Base-by-base conservation (phyloP, 2,329 filamentous ascomycete species). In the Nothophoma quercina region DNA sequence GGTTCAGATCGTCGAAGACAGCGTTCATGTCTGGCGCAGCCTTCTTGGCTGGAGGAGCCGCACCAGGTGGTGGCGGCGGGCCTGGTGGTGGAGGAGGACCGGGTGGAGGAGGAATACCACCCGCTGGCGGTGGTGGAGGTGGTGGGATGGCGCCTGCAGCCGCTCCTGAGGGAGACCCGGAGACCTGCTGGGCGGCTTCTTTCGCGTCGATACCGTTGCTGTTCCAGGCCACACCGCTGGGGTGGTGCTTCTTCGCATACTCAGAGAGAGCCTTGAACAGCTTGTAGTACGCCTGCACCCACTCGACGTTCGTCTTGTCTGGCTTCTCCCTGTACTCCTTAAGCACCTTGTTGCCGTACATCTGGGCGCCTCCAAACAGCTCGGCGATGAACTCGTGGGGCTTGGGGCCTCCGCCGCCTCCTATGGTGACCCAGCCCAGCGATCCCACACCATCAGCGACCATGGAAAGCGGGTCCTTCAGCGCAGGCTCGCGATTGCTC, bases 331-430 rank as follows among this genome's bases (percentile, higher is more conserved):
- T 97, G 75, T 89, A 88, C 65, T 96, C 89, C 77, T 92, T 96
- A 63, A 98, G 79, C 29, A 99, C 90, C 64, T 93, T 87, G 79
- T 99, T 98, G 26, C 95, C 95, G 67, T 91, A 97, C 79, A 96
- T 96, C 73, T 98, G 89, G 32, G 93, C 91, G 42, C 91, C 88
- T 23, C 88, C 87, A 16, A 96, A 81, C 53, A 88, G 88, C 63
- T 96, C 93, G 38, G 88, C 88, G 38, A 98, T 89, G 67, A 93
- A 90, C 69, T 95, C 93, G 59, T 85, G 87, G 2, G 95, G 95
- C 71, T 91, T 92, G 59, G 60, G 59, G 47, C 63, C 60, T 79
- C 83, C 44, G 39, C 64, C 59, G 40, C 57, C 60, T 25, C 96
- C 90, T 40, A 95, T 85, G 0, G 88, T 89, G 51, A 98, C 89